Base-by-base conservation (phyloP, 805 yeast species). In the Ogataea nakhonphanomensis region DNA sequence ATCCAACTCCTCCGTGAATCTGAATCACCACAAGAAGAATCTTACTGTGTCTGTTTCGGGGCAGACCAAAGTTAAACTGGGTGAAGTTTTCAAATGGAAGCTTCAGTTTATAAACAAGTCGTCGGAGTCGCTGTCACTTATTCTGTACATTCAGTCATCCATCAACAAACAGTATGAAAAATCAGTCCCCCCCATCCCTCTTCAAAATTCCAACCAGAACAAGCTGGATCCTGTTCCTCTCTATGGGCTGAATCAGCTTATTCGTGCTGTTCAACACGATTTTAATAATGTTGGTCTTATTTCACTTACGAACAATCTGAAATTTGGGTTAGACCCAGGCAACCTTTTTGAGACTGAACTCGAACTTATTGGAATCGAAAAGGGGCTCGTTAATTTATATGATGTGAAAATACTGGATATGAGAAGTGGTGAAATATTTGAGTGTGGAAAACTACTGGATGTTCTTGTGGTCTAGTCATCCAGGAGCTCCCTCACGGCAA, bases 321-420 rank as follows among this genome's bases (percentile, higher is more conserved):
- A 79, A 20, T 66, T 85, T 21, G 75, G 74, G 8, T 59, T 79
- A 48, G 83, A 80, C 5, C 76, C 81, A 4, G 76, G 76, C 36
- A 68, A 76, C 12, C 77, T 84, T 8, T 79, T 70, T 51, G 90
- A 85, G 48, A 72, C 86, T 2, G 79, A 75, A 37, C 62, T 85
- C 21, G 67, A 66, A 36, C 58, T 85, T 27, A 63, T 82, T 33
- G 89, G 87, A 0, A 62, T 84, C 10, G 73, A 78, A 30, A 69
- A 70, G 48, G 95, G 95, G 0, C 70, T 81, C 7, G 79, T 73
- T 55, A 74, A 76, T 31, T 61, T 86, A 14, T 78, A 74, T 39
- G 88, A 85, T 2, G 70, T 83, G n/a, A 74, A 74, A 42, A 66
- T 86, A 10, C 70, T 79, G 33, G 95, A 85, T 53, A 64, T 78